Conservation (phyloP, 176 grass and related monocot genomes). For the Bonia amplexicaulis region DNA sequence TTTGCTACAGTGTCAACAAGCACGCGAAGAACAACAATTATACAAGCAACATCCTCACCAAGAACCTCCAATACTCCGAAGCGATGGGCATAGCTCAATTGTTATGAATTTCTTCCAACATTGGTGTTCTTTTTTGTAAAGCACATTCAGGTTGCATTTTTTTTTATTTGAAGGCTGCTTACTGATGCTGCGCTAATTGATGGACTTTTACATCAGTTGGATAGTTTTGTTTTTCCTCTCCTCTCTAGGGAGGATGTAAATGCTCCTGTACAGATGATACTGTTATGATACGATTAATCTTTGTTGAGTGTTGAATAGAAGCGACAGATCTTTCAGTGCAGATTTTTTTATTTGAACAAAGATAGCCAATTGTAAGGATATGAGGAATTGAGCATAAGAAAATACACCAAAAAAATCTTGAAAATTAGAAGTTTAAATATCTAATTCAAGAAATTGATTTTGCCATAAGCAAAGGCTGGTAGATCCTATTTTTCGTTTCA, state of each 20-base stretch:
- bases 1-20: slow-evolving; percentile 36
- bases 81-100: slow-evolving; percentile 37
- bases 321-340: background rate
- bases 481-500: background rate
- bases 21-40: slow-evolving; percentile 20
- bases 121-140: slow-evolving; percentile 33
- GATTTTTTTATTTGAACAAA: background rate
- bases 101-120: background rate
- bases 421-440: background rate
- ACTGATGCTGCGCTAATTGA: slow-evolving; percentile 2
- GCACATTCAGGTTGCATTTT: background rate
- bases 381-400: background rate
- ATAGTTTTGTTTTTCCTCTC: background rate
- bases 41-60: slow-evolving; percentile 40
- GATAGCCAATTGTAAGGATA: background rate
- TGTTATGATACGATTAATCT: background rate
- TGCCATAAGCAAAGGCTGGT: background rate
- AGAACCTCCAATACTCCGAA: slow-evolving; percentile 31
- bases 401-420: background rate
- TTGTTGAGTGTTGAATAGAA: background rate
- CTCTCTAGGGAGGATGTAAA: background rate
- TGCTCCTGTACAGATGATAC: slow-evolving; percentile 25
- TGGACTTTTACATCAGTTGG: slow-evolving; percentile 1
- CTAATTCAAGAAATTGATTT: background rate
- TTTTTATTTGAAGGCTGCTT: background rate